These are phyloP conservation scores for Phaeosphaeria sp. DNA, from an alignment of 2,329 filamentous ascomycete species.

Conservation along the genomic window DNA sequence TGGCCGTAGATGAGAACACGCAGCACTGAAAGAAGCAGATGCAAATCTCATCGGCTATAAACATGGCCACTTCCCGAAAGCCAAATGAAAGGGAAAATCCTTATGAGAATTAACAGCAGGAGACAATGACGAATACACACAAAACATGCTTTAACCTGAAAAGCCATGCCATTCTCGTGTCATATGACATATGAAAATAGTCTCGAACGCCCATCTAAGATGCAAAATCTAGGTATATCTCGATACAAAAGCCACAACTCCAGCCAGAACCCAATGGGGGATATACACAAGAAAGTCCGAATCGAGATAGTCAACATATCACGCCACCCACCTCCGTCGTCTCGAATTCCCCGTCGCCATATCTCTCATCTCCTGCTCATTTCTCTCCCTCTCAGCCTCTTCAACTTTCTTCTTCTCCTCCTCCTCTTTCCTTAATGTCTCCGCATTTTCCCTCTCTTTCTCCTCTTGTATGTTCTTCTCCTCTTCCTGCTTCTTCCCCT, in stretches of 20 bases:
- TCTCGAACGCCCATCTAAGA: background rate
- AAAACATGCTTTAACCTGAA: no score
- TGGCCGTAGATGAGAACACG: no score
- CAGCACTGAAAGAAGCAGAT: no score
- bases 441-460: constrained; percentile 15
- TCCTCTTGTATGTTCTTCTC: constrained; percentile 17
- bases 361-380: background rate
- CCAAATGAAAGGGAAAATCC: no score
- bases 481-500: constrained; percentile 12
- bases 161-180: no score
- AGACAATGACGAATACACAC: no score
- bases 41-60: no score
- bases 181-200: background rate
- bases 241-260: background rate
- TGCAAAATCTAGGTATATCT: background rate
- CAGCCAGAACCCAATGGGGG: background rate
- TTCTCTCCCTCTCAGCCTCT: background rate
- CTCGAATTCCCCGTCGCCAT: background rate
- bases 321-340: background rate
- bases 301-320: background rate
- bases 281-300: background rate
- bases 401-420: constrained; percentile 10
- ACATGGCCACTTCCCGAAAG: no score
- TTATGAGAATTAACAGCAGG: no score
- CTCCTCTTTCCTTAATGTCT: constrained; percentile 12